A percentile compares a stretch with the other conserved stretches of the same genome.
Conservation (phyloP, 139 green algal genomes). For the Chlorella sp. region DNA sequence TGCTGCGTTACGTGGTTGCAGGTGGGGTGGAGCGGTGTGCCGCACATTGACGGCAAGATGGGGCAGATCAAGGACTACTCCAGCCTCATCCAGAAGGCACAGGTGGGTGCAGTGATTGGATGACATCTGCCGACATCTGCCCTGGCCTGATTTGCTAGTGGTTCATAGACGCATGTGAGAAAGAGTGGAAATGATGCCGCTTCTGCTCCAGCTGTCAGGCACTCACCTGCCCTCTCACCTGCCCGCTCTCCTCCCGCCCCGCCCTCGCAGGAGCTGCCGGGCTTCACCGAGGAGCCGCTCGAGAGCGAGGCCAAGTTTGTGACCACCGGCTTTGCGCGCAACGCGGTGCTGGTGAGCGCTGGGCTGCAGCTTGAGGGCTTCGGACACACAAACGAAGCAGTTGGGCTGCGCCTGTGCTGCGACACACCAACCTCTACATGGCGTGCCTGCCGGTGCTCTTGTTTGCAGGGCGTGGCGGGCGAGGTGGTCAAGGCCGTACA, state of each 20-base stretch:
- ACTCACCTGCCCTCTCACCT: neutral
- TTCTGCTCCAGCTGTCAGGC: too few species aligned
- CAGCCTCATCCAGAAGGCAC: conserved; percentile 33
- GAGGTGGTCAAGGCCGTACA: conserved; percentile 52
- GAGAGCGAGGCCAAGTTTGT: conserved; percentile 34
- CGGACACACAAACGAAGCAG: too few species aligned
- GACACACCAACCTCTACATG: neutral
- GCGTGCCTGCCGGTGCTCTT: too few species aligned
- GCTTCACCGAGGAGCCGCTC: conserved; percentile 30
- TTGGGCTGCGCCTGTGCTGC: too few species aligned
- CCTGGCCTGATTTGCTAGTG: too few species aligned
- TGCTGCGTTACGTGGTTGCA: too few species aligned
- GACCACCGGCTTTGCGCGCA: conserved; percentile 50
- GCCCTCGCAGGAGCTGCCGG: conserved; percentile 27
- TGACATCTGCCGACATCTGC: too few species aligned
- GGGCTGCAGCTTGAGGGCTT: too few species aligned
- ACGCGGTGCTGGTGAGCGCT: conserved; percentile 44
- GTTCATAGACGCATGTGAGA: too few species aligned
- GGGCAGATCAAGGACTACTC: conserved; percentile 49
- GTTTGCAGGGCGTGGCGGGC: conserved; percentile 32
- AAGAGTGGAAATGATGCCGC: too few species aligned
- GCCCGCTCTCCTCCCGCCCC: neutral
- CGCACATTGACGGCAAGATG: conserved; percentile 21
- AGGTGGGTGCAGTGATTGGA: neutral
- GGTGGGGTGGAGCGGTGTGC: conserved; percentile 33